phyloP scores from a whole-genome alignment of 768 basidiomycete species.

The Gloeophyllum trabeum region DNA sequence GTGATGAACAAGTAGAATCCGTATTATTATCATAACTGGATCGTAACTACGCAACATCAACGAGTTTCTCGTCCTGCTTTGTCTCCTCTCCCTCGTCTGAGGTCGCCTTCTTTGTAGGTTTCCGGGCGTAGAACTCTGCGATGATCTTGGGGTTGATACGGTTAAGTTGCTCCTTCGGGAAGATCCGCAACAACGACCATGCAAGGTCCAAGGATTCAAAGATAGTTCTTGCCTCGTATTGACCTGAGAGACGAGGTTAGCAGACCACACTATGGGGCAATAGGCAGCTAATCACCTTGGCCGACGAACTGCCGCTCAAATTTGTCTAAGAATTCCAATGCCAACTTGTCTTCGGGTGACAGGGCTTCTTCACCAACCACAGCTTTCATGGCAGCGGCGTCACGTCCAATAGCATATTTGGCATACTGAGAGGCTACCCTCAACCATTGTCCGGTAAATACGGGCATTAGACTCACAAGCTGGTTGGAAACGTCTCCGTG shows the following conservation, averaged over 20 bases:
- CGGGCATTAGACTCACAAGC: slow-evolving; percentile 44
- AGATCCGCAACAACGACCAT: slow-evolving; percentile 93
- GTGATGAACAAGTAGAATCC: too few relatives aligned
- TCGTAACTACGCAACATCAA: slow-evolving; percentile 44
- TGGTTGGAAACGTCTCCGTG: slow-evolving; percentile 99
- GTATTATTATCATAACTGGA: too few relatives aligned
- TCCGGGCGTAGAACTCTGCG: slow-evolving; percentile 85
- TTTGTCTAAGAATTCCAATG: slow-evolving; percentile 94
- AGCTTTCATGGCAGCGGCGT: slow-evolving; percentile 97
- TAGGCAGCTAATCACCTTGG: slow-evolving; percentile 48
- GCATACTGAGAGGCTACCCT: slow-evolving; percentile 58
- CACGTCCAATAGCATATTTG: slow-evolving; percentile 96
- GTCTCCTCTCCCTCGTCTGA: slow-evolving; percentile 34
- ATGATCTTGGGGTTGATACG: slow-evolving; percentile 97
- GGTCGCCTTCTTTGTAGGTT: slow-evolving; percentile 54
- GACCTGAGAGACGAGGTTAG: slow-evolving; percentile 35
- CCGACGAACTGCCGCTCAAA: slow-evolving; percentile 97
- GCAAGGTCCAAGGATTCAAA: slow-evolving; percentile 97
- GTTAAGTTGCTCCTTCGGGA: slow-evolving; percentile 98
- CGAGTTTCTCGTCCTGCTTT: slow-evolving; percentile 41
- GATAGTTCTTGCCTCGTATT: slow-evolving; percentile 91
- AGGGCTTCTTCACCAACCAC: slow-evolving; percentile 98
- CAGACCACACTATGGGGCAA: slow-evolving; percentile 1
- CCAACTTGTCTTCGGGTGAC: slow-evolving; percentile 90
- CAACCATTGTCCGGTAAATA: neutral